Base-by-base conservation (phyloP, 139 green algal genomes). In the Picochlorum sp. region DNA sequence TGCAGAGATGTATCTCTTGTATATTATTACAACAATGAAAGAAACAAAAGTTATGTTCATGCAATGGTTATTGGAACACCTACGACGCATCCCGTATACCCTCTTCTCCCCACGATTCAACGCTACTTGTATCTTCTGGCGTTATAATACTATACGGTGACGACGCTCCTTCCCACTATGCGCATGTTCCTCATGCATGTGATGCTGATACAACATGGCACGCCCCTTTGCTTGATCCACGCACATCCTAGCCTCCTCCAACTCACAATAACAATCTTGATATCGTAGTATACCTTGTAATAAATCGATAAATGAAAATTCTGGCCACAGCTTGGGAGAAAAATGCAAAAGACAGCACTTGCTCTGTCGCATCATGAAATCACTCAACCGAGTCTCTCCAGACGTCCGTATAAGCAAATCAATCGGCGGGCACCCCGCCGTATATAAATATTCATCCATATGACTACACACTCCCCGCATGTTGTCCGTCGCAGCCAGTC, bases 361-460 rank as follows among this genome's bases (percentile, higher is more conserved):
- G 30, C 62, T 62, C 69, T 97, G 91, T 81, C 84, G 89, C 21
- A 92, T 67, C 70, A 97, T 60, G 62, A 96, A 98, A 79, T 98
- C 88, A 6, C 69, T 87, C 6, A 98, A 82, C 0, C 92, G 79
- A 4, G 75, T 85, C 75, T 97, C 92, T 1, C 92, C 92, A 1
- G 79, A 91, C 7, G 91, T 97, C 23, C 92, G 79, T 1, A 97
- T 66, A 13, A 96, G 69, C 28, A 97, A 69, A 65, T 96, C 87
- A 2, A 95, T 88, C 1, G 80, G 79, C 0, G 86, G 88, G 50
- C 70, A 82, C 8, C 62, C 74, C 50, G 50, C 20, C 0, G 71
- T 69, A 59, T 69, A 73, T 5, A 73, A 52, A 28, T 23, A 30
- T 9, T 26, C 32, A 13, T 77, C 70, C 4, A 77, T 49, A 6